Evolutionary conservation across 2,329 filamentous ascomycete genomes (phyloP), one percentile per base, ranked within the genome.

Genomic region (Trichoderma oligosporum): DNA sequence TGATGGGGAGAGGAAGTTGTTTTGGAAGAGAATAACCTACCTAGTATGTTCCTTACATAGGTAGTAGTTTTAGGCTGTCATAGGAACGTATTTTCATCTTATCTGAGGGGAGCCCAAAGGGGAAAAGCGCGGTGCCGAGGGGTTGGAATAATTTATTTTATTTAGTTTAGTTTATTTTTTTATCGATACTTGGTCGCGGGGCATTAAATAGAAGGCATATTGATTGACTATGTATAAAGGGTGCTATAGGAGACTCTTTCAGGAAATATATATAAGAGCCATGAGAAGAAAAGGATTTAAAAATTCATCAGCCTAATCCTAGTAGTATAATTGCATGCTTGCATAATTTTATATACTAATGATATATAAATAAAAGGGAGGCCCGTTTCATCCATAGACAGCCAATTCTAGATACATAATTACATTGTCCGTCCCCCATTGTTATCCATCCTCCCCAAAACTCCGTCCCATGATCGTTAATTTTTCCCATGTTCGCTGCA

Each of bases 401-500:
- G n/a, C n/a, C n/a, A n/a, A n/a, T n/a, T n/a, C n/a, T n/a, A n/a
- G n/a, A n/a, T n/a, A n/a, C n/a, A n/a, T n/a, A n/a, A n/a, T n/a
- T n/a, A n/a, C n/a, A n/a, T n/a, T n/a, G n/a, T n/a, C n/a, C n/a
- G n/a, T n/a, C n/a, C n/a, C n/a, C n/a, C n/a, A n/a, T n/a, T n/a
- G n/a, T n/a, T n/a, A n/a, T n/a, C n/a, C n/a, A n/a, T 16, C 33
- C 51, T 33, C 12, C 18, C 53, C 53, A 39, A 47, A 56, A 56
- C 44, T 48, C 53, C 53, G 35, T 48, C 20, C 53, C 44, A 56
- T 56, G 53, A 42, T 36, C 49, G 8, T 44, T 22, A 20, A 22
- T n/a, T n/a, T 27, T 46, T 55, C 41, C 51, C 35, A 41, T 56
- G 53, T 33, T 56, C 42, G 53, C 27, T 39, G 44, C 44, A 33